Percentiles rank a stretch among this genome's conserved stretches.
These are phyloP conservation scores for Mycena citricolor DNA, from an alignment of 1,284 basidiomycete genomes.

Conservation along the genomic window DNA sequence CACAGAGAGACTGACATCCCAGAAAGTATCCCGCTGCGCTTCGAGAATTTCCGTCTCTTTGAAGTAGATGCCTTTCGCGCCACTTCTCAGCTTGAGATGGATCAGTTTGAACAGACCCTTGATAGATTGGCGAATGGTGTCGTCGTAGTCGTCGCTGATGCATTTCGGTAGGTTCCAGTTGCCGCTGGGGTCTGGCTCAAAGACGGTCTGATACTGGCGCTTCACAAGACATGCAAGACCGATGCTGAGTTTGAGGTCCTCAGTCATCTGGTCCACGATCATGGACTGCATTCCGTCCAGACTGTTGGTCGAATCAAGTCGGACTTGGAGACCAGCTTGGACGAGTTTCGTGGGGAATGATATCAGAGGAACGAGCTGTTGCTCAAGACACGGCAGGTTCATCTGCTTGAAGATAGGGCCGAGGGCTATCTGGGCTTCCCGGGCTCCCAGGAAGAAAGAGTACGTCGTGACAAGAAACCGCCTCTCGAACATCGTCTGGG, in stretches of 20 bases:
- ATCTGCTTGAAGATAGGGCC: conserved; percentile 75
- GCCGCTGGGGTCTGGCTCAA: conserved; percentile 81
- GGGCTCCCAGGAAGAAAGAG: conserved; percentile 82
- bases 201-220: conserved; percentile 88
- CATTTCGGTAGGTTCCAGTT: conserved; percentile 90
- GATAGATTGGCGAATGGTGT: conserved; percentile 85
- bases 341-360: conserved; percentile 95
- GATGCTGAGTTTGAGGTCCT: conserved; percentile 91
- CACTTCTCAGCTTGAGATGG: conserved; percentile 94
- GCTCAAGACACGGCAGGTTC: conserved; percentile 91
- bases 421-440: conserved; percentile 84
- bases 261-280: conserved; percentile 94
- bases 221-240: conserved; percentile 94
- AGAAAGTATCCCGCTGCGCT: conserved; percentile 94
- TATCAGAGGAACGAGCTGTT: conserved; percentile 90
- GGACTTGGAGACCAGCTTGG: conserved; percentile 86
- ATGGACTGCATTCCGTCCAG: conserved; percentile 87
- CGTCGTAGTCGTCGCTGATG: conserved; percentile 88
- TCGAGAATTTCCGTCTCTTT: conserved; percentile 98
- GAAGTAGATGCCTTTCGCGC: conserved; percentile 90
- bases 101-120: conserved; percentile 92
- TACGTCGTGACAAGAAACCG: conserved; percentile 89
- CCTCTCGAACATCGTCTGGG: conserved; percentile 93
- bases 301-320: conserved; percentile 89
- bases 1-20: conserved; percentile 88